Evolutionary conservation across 2,329 filamentous ascomycete genomes (phyloP), one percentile per base, ranked within the genome.

Genomic region (Fusarium zealandicum): DNA sequence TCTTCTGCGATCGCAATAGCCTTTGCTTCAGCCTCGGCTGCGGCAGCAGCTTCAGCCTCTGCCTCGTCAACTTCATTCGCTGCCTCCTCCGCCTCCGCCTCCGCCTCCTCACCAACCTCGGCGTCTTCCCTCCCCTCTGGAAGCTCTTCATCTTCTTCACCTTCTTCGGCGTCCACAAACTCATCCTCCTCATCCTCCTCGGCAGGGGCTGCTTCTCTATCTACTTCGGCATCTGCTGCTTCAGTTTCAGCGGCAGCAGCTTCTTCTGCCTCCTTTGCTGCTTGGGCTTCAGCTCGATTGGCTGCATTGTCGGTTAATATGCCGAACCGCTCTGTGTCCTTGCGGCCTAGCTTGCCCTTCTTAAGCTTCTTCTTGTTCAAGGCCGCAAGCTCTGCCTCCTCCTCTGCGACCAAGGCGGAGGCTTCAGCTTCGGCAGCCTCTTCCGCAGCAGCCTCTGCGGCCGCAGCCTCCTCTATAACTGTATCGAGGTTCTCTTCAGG

Each of bases 301-400:
- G 65, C 65, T 14, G 66, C 69, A 41, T 65, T 67, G 1, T 64
- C 62, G 4, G 53, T 41, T 4, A 67, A 55, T 12, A 39, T 12
- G 7, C 59, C 57, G 7, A 59, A 61, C 6, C 63, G 49, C 22
- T 67, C 65, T 5, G 63, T 64, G 46, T 67, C 65, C 31, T 65
- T 67, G 14, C 61, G 61, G 3, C 65, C 65, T 5, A 67, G 35
- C 38, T 54, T 67, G 16, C 64, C 64, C 37, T 54, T 65, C 33
- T 45, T 67, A 3, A 51, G 58, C 35, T 63, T 81, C 65, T 80
- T 82, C 28, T 75, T 73, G 32, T 74, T 76, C 5, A 78, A 64
- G 1, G 66, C 65, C n/a, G 66, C 71, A 13, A 76, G 65, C 35
- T 77, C 72, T 17, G 65, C 62, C 43, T 69, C 69, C 41, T 73